Evolutionary conservation across 192 early-diverging fungal species (phyloP).

Genomic region (Martensiomyces pterosporus): DNA sequence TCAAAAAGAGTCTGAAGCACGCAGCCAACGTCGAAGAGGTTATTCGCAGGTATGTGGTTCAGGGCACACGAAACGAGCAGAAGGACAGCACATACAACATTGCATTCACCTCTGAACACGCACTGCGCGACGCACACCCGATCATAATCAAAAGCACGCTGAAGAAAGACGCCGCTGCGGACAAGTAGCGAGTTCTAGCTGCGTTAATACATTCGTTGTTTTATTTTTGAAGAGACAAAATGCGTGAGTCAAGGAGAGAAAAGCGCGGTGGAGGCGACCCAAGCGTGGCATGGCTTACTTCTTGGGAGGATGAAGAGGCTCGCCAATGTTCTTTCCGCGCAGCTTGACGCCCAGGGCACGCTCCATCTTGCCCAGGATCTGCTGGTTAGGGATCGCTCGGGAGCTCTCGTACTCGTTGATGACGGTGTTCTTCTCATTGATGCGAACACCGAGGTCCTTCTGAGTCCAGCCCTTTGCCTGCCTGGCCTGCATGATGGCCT

Average conservation of each 20-base stretch:
- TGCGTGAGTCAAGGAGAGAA: no score
- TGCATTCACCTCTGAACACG: conserved; percentile 37
- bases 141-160: conserved; percentile 40
- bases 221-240: no score
- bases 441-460: conserved; percentile 81
- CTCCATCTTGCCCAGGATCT: conserved; percentile 87
- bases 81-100: conserved; percentile 34
- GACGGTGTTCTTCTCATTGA: conserved; percentile 91
- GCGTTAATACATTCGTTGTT: no score
- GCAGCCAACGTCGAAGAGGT: conserved; percentile 37
- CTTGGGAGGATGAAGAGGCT: conserved; percentile 38
- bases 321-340: conserved; percentile 70
- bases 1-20: conserved; percentile 36
- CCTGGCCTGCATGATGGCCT: conserved; percentile 80
- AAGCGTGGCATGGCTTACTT: not conserved
- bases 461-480: conserved; percentile 74
- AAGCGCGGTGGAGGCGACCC: no score
- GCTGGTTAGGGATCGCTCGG: conserved; percentile 84
- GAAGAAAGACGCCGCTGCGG: conserved; percentile 15
- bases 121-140: conserved; percentile 39
- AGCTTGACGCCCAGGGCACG: conserved; percentile 84
- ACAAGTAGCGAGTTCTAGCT: no score
- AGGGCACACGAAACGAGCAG: conserved; percentile 27
- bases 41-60: conserved; percentile 43
- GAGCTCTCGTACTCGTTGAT: conserved; percentile 90